These are phyloP conservation scores for Fagus crenata DNA, from an alignment of 306 rosid genomes.

Conservation along the genomic window DNA sequence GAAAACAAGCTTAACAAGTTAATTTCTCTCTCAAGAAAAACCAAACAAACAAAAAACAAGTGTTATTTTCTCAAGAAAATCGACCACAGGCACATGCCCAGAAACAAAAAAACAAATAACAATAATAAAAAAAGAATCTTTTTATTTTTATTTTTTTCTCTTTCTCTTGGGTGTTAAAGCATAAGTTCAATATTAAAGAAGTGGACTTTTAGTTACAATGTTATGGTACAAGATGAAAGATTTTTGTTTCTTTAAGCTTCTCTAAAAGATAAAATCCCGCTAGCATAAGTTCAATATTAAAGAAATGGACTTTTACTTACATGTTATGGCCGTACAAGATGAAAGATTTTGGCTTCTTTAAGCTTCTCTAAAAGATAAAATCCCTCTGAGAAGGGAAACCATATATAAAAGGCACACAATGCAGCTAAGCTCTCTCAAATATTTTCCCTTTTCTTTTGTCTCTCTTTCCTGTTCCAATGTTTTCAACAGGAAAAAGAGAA, in stretches of 20 bases:
- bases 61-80: constrained; percentile 17
- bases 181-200: neutral
- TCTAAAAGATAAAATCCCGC: neutral
- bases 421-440: neutral
- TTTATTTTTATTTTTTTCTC: neutral
- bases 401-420: neutral
- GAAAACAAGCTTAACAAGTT: neutral
- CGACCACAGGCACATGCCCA: constrained; percentile 23
- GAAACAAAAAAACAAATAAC: neutral
- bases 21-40: constrained; percentile 8
- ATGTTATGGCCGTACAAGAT: constrained; percentile 1
- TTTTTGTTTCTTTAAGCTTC: neutral
- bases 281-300: constrained; percentile 6
- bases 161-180: neutral
- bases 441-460: neutral
- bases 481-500: neutral
- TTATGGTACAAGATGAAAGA: constrained; percentile 3
- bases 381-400: neutral
- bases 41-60: constrained; percentile 3
- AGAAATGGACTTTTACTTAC: constrained; percentile 14
- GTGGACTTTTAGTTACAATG: constrained; percentile 17
- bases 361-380: neutral
- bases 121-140: neutral
- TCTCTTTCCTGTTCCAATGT: neutral
- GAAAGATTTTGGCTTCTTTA: neutral